Conservation (phyloP, 257 asterid species). For the Solanum okadae region DNA sequence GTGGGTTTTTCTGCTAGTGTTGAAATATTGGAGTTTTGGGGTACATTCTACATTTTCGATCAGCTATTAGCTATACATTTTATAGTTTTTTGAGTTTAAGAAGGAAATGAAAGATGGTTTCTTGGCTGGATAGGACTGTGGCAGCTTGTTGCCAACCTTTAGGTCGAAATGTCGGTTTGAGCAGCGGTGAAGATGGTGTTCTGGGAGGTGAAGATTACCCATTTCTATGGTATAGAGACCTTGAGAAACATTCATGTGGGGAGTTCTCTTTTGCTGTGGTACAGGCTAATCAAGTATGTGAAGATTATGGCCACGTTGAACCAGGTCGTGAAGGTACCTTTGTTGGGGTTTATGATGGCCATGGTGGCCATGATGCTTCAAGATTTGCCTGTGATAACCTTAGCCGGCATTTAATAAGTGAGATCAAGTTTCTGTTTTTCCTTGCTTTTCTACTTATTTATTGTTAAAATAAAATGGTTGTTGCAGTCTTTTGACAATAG, state of each 20-base stretch:
- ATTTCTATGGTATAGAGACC: constrained; percentile 67
- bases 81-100: neutral
- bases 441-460: neutral
- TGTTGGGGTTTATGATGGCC: constrained; percentile 80
- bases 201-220: constrained; percentile 1
- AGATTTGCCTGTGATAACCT: constrained; percentile 47
- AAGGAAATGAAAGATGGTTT: constrained; percentile 31
- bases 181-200: constrained; percentile 41
- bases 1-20: neutral
- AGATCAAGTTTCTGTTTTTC: constrained; percentile 1
- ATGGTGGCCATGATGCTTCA: constrained; percentile 72
- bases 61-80: neutral
- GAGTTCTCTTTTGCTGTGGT: constrained; percentile 69
- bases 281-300: constrained; percentile 55
- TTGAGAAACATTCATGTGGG: constrained; percentile 68
- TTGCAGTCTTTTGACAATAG: too few species aligned
- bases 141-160: constrained; percentile 53
- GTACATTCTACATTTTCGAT: neutral
- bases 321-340: constrained; percentile 52
- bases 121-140: constrained; percentile 45
- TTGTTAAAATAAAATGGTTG: neutral
- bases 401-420: constrained; percentile 45
- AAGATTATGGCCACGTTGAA: constrained; percentile 80
- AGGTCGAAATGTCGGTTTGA: constrained; percentile 68
- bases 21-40: neutral